Base-by-base conservation (phyloP, 164 flowering plant species). In the Nymphaea colorata region DNA sequence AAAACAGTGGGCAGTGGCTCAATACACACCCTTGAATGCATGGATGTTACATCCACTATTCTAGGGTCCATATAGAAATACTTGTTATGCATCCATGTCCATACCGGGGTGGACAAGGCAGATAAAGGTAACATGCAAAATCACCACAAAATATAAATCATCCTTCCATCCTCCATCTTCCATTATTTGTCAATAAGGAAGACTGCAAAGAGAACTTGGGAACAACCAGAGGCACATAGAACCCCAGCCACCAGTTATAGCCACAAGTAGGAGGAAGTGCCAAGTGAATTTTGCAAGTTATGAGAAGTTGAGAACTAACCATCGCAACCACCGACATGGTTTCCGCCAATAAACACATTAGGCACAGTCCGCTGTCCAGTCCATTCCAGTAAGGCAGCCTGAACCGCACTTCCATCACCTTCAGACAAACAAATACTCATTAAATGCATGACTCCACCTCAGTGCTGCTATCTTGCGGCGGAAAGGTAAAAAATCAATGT, bases 271-370 rank as follows among this genome's bases (percentile, higher is more conserved):
- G 8, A 51, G 57, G 15, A 8, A 8, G 12, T 51, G 57, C 15
- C 14, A 51, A 51, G 5, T 3, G 14, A 51, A 51, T 4, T 51
- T 51, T 5, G 57, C 10, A 8, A 51, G 0, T 15, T 51, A 51
- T 25, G 1, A 25, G 36, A 25, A 59, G 66, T 15, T 11, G 79
- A 71, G 3, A 55, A 25, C 42, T 42, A 83, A 91, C 96, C 57
- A 71, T 91, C 98, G 44, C 85, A 91, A 64, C 98, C 98, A 66
- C 98, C 96, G 12, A 89, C 77, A 71, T 89, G 92, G 36, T 86
- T 82, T 43, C 92, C 96, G 4, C 83, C 85, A 25, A 89, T 86
- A 73, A 89, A 87, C 72, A 91, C 91, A 51, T 86, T 91, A 4
- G 96, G 98, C 4, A 91, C 94, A 4, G 94, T 89, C 51, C 79